Evolutionary conservation across 1,284 basidiomycete genomes (phyloP).

Genomic region (Golubevia pallescens): DNA sequence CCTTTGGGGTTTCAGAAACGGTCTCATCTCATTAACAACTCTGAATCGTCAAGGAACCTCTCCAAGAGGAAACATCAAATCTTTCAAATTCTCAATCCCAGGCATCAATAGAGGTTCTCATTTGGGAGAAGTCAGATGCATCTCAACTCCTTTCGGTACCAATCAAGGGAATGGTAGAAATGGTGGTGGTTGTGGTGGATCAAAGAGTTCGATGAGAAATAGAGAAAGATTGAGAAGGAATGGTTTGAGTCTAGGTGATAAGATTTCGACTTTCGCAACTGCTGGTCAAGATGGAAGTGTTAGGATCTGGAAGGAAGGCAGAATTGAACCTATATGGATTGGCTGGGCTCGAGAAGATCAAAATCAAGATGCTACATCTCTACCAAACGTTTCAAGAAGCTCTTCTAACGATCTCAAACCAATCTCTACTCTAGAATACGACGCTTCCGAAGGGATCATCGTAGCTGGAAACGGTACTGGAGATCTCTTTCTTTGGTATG

Average conservation of each 20-base stretch:
- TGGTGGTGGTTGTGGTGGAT: background rate
- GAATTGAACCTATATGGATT: conserved; percentile 39
- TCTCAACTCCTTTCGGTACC: background rate
- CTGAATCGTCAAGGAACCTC: conserved; percentile 49
- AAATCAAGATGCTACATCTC: background rate
- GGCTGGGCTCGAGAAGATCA: conserved; percentile 10
- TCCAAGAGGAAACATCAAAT: conserved; percentile 42
- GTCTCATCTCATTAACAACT: conserved; percentile 73
- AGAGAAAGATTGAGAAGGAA: background rate
- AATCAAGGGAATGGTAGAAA: background rate
- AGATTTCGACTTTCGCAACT: conserved; percentile 44
- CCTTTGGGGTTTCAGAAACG: conserved; percentile 77
- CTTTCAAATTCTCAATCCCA: conserved; percentile 19
- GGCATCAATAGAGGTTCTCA: too few relatives aligned
- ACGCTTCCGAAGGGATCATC: conserved; percentile 37
- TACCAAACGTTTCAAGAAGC: background rate
- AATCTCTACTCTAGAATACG: conserved; percentile 29
- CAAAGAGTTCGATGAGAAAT: background rate
- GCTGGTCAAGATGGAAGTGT: conserved; percentile 55
- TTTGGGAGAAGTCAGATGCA: too few relatives aligned
- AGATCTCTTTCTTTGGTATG: conserved; percentile 43
- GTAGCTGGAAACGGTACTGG: conserved; percentile 42
- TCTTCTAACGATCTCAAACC: conserved; percentile 2
- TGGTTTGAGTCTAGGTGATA: conserved; percentile 30
- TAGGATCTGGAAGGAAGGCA: conserved; percentile 40